Percentiles rank a stretch among this genome's conserved stretches.
Conservation (phyloP, 2,329 filamentous ascomycete genomes). For the Apiospora phragmitis region DNA sequence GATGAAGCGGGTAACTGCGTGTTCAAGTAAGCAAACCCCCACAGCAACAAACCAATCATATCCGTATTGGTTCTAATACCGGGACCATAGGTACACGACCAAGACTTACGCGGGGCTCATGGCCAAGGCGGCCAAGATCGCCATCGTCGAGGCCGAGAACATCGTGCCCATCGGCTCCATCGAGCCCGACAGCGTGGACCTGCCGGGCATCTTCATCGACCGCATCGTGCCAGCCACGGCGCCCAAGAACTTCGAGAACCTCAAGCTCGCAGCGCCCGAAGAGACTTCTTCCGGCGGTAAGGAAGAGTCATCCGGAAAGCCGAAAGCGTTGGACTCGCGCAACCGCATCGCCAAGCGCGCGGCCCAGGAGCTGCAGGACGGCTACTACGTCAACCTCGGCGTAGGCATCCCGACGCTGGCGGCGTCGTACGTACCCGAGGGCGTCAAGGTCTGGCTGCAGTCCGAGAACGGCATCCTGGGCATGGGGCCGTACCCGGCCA, state of each 20-base stretch:
- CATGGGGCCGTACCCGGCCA: slow-evolving; percentile 75
- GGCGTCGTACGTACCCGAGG: slow-evolving; percentile 69
- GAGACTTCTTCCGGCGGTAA: slow-evolving; percentile 38
- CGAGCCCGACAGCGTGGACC: slow-evolving; percentile 71
- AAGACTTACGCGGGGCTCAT: slow-evolving; percentile 75
- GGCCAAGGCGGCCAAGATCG: slow-evolving; percentile 76
- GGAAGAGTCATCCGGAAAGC: slow-evolving; percentile 27
- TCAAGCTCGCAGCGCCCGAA: slow-evolving; percentile 54
- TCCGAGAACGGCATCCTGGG: slow-evolving; percentile 85
- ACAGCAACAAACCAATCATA: too few relatives aligned
- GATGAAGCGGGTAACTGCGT: slow-evolving; percentile 78
- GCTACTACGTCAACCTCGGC: slow-evolving; percentile 78
- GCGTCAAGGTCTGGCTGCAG: slow-evolving; percentile 77
- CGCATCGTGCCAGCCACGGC: slow-evolving; percentile 74
- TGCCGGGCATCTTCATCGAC: slow-evolving; percentile 82
- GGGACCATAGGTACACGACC: slow-evolving; percentile 61
- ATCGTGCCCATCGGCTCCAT: slow-evolving; percentile 77
- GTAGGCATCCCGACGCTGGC: slow-evolving; percentile 88
- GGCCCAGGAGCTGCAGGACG: slow-evolving; percentile 78
- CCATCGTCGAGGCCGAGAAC: slow-evolving; percentile 83
- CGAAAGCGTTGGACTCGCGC: slow-evolving; percentile 48
- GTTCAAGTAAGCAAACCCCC: slow-evolving; percentile 58
- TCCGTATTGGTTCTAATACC: slow-evolving; percentile 11
- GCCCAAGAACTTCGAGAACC: slow-evolving; percentile 71
- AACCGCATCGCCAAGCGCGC: slow-evolving; percentile 76